These are phyloP conservation scores for Lipomyces kockii DNA, from an alignment of 805 yeast species.

Conservation along the genomic window DNA sequence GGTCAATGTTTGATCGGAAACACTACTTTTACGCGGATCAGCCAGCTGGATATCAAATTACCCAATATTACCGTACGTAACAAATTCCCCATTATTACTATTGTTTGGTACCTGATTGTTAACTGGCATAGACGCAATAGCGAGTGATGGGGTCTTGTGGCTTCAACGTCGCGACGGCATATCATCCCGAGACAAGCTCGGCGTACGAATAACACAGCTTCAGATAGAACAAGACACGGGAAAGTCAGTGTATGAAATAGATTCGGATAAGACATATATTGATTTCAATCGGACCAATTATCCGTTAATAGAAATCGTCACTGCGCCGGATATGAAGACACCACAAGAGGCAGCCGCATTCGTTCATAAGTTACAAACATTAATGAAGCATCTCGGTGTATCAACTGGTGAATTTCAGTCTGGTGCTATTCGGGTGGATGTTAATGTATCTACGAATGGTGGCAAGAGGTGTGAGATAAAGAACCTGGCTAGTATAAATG, in stretches of 20 bases:
- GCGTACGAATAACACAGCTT: slow-evolving; percentile 67
- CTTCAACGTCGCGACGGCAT: slow-evolving; percentile 61
- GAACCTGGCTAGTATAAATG: slow-evolving; percentile 82
- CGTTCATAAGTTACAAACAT: slow-evolving; percentile 75
- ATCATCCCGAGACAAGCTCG: slow-evolving; percentile 40
- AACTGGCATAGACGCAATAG: slow-evolving; percentile 61
- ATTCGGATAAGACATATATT: slow-evolving; percentile 50
- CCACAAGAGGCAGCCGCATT: slow-evolving; percentile 75
- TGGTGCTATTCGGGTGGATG: slow-evolving; percentile 95
- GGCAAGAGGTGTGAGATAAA: slow-evolving; percentile 84
- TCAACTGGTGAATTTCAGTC: slow-evolving; percentile 91
- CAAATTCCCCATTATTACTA: not conserved
- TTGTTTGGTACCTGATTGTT: not conserved
- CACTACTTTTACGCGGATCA: slow-evolving; percentile 97
- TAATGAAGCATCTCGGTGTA: slow-evolving; percentile 69
- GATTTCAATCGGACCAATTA: slow-evolving; percentile 85
- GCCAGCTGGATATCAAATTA: slow-evolving; percentile 93
- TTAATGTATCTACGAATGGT: slow-evolving; percentile 73
- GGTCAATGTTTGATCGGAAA: slow-evolving; percentile 83
- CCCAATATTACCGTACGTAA: slow-evolving; percentile 67
- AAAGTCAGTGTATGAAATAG: slow-evolving; percentile 29
- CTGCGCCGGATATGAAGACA: slow-evolving; percentile 79
- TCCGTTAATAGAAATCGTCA: slow-evolving; percentile 89
- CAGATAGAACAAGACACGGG: slow-evolving; percentile 85
- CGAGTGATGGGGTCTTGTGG: slow-evolving; percentile 64